Percentiles rank a stretch among this genome's conserved stretches.
Conservation (phyloP, 352 stramenopile species). For the Albugo candida region DNA sequence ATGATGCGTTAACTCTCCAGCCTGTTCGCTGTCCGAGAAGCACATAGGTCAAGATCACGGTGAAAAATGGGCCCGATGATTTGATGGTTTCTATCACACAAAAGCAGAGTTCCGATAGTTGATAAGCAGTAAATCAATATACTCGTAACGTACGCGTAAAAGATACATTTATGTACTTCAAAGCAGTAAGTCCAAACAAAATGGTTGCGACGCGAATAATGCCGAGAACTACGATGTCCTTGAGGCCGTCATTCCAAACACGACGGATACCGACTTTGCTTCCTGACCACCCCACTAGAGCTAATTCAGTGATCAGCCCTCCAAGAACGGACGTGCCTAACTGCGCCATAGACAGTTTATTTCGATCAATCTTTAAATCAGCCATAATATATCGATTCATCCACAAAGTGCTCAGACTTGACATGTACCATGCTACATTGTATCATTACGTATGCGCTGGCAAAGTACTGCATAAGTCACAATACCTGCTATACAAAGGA, state of each 20-base stretch:
- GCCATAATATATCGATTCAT: constrained; percentile 68
- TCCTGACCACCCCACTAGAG: constrained; percentile 37
- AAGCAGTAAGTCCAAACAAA: constrained; percentile 72
- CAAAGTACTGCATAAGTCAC: too few relatives aligned
- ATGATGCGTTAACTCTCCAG: constrained; percentile 61
- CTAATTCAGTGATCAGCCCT: constrained; percentile 44
- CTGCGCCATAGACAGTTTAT: constrained; percentile 52
- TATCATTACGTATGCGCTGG: too few relatives aligned
- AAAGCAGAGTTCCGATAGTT: not conserved
- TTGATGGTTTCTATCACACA: constrained; percentile 77
- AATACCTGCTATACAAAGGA: too few relatives aligned
- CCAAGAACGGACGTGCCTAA: constrained; percentile 63
- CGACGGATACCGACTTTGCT: constrained; percentile 29
- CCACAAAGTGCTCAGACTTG: constrained; percentile 66
- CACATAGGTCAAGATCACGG: constrained; percentile 71
- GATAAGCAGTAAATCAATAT: not conserved
- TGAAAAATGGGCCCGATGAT: constrained; percentile 81
- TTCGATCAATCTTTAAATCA: constrained; percentile 55
- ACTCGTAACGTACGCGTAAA: constrained; percentile 47
- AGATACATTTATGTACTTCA: constrained; percentile 84
- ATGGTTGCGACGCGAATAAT: constrained; percentile 73
- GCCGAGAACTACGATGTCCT: constrained; percentile 70
- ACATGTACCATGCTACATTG: constrained; percentile 44
- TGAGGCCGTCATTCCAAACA: constrained; percentile 34
- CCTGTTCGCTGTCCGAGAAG: constrained; percentile 67